Evolutionary conservation across 306 rosid species (phyloP).

Genomic region (Oemleria cerasiformis): DNA sequence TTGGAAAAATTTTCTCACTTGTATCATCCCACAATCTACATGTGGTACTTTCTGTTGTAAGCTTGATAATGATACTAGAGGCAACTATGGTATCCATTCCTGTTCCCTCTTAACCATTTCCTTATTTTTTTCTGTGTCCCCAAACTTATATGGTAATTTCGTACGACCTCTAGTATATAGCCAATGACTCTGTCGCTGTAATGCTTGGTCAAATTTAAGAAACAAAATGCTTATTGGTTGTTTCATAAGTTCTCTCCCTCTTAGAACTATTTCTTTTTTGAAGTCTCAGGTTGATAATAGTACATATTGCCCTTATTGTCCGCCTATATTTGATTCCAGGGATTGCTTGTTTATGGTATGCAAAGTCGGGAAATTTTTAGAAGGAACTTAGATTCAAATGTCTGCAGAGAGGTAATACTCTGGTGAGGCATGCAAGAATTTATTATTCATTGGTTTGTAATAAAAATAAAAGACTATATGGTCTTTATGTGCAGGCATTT

Average conservation of each 20-base stretch:
- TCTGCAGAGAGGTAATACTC: conserved; percentile 74
- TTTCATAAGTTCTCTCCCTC: neutral
- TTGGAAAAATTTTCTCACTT: neutral
- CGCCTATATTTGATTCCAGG: conserved; percentile 55
- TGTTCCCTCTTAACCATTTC: neutral
- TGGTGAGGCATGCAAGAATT: conserved; percentile 4
- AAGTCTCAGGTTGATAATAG: neutral
- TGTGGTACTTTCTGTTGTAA: neutral
- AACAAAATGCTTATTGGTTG: neutral
- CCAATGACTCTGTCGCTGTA: neutral
- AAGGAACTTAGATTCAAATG: conserved; percentile 60
- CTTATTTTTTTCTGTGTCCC: neutral
- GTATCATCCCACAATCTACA: neutral
- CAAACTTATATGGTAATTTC: neutral
- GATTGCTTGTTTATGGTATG: conserved; percentile 88
- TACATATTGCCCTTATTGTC: conserved; percentile 3
- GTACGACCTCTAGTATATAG: neutral
- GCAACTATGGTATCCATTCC: neutral
- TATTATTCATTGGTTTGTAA: conserved; percentile 9
- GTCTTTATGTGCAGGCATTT: conserved; percentile 57
- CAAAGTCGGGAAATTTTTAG: conserved; percentile 84
- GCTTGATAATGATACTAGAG: neutral
- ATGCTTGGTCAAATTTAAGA: neutral
- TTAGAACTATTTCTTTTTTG: neutral
- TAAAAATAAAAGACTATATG: neutral